A percentile compares a stretch with the other conserved stretches of the same genome.
Conservation (phyloP, 2,329 filamentous ascomycete species). For the Neofusicoccum umdonicola region DNA sequence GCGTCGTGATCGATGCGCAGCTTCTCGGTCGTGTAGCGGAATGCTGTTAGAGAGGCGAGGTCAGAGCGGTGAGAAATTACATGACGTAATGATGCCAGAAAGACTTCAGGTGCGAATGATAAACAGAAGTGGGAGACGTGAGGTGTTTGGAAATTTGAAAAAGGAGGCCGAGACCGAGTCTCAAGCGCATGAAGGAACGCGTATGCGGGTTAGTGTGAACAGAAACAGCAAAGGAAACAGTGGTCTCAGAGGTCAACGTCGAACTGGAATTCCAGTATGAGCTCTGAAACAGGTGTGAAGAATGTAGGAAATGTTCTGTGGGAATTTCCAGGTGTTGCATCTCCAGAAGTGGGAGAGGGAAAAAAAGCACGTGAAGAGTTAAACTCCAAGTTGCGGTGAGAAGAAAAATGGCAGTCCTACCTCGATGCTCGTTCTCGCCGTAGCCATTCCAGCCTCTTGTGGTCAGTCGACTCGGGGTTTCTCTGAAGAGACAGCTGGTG, state of each 20-base stretch:
- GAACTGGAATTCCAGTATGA: no score
- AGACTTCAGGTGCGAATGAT: not conserved
- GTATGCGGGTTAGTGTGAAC: not conserved
- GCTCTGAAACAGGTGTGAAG: no score
- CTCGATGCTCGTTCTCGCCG: constrained; percentile 64
- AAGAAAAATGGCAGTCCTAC: constrained; percentile 27
- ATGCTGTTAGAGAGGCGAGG: constrained; percentile 48
- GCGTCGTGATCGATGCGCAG: constrained; percentile 72
- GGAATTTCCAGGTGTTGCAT: not conserved
- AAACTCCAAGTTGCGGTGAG: not conserved
- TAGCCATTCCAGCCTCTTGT: constrained; percentile 95
- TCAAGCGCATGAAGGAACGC: constrained; percentile 18
- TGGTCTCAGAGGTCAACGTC: not conserved
- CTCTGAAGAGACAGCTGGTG: constrained; percentile 69
- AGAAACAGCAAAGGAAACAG: not conserved
- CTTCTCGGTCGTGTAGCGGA: constrained; percentile 87
- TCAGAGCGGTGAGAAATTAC: not conserved
- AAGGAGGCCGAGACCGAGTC: not conserved
- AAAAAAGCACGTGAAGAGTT: not conserved
- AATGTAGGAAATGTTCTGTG: not conserved
- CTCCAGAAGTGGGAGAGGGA: not conserved
- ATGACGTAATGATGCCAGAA: not conserved
- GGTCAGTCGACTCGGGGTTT: constrained; percentile 66
- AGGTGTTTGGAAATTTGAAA: not conserved
- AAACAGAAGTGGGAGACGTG: not conserved